Evolutionary conservation across 495 filamentous ascomycete species (phyloP), one percentile per base, ranked within the genome.

Genomic region (Platismatia glauca): DNA sequence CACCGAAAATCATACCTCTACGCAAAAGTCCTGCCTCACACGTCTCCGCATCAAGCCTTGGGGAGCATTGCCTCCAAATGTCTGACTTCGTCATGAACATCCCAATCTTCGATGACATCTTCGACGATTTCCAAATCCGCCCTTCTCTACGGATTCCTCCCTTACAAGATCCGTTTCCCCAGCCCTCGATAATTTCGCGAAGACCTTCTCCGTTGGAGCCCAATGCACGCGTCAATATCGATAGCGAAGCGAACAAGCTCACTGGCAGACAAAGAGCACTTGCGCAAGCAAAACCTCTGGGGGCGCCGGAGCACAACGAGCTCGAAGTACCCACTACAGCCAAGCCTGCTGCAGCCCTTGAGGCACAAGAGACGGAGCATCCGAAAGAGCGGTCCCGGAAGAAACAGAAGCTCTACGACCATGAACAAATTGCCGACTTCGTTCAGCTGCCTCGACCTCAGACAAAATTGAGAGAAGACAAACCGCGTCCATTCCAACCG

Each of bases 161-260:
- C 58, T 70, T 82, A 48, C 77, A 78, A 44, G 76, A 79, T 57
- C 78, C 77, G 16, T 64, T 59, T 20, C 63, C 66, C 3, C 29
- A 18, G 20, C 61, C 52, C 18, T 55, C 59, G 24, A 50, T 44
- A 13, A 75, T 74, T 27, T 73, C 78, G 37, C 76, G 75, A 27
- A 75, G 78, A 44, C 78, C 76, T 22, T 73, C 76, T 20, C 76
- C 79, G 12, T 68, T 80, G 39, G 77, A 82, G 64, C 77, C 79
- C 16, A 79, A 76, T 63, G 76, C 78, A 41, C 75, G 71, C 41
- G 72, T 65, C 41, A 68, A 71, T 38, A 72, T 79, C 1, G 63
- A 74, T 16, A 72, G 67, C 34, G 66, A 66, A 53, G 69, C 72
- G 7, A 61, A 76, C 24, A 79, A 77, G 65, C 52, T 71, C 34